Base-by-base conservation (phyloP, 305 asterid genomes). In the Solanum hybrid region DNA sequence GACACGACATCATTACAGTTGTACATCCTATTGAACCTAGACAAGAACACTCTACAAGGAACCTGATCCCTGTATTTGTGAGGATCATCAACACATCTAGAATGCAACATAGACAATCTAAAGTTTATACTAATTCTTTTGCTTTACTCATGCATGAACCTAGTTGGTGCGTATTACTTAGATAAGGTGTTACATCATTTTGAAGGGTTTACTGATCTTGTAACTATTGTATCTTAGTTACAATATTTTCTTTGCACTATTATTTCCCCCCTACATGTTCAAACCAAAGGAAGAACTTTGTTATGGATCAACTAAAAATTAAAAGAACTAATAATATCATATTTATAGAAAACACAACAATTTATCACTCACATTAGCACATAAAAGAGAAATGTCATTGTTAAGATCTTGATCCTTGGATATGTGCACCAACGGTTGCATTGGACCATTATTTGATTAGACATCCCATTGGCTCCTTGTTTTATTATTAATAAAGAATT, bases 391-490 rank as follows among this genome's bases (percentile, higher is more conserved):
- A 86, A 95, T 90, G 91, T 66, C 82, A 90, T 93, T 91, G 94
- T 94, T 79, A 56, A 56, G 24, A 17, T 56, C 69, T 56, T 56
- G 24, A 56, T 56, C 24, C 24, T 56, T 17, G 69, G 94, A 91
- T 38, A 97, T 87, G 45, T 90, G 93, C 88, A 95, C 38, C 90
- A 95, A 90, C 73, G 89, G 95, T 51, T 91, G 95, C 93, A 95
- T 89, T 3, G 95, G 93, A 6, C 91, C 22, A 56, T 56, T 37
- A 75, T 91, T 93, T 72, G 94, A 94, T 11, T 93, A 90, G 84
- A 93, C 93, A 22, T 96, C 97, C 99, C 99, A 96, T 22, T 93
- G 94, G 88, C 90, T 86, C 91, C 97, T 90, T 56, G 10, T 56
- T 56, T 56, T 7, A 56, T 56, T 56, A 56, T 56, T 56, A 56